A percentile compares a stretch with the other conserved stretches of the same genome.
phyloP scores from a whole-genome alignment of 139 green algal genomes.

The Chlorella sp. region DNA sequence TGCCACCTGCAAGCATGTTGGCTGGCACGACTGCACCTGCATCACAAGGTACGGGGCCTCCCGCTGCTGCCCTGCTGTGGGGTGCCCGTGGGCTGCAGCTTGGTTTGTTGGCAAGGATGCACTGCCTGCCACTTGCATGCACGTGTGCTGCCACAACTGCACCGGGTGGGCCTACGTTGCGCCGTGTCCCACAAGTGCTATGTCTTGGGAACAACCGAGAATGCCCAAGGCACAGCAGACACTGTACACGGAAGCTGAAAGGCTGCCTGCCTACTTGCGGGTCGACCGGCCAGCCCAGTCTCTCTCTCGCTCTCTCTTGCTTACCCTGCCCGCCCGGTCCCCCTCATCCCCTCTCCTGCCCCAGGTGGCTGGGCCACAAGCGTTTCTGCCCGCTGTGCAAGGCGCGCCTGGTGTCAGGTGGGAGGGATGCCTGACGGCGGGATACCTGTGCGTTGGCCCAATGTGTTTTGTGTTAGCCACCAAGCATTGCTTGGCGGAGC shows the following conservation, averaged over 20 bases:
- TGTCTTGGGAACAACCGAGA: no score
- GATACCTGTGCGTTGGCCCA: no score
- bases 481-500: not conserved
- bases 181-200: not conserved
- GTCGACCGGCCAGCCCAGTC: not conserved
- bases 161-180: not conserved
- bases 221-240: no score
- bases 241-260: not conserved
- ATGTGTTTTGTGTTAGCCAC: no score
- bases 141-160: not conserved
- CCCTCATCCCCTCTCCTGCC: not conserved
- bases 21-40: no score
- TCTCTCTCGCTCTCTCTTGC: not conserved
- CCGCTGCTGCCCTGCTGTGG: not conserved
- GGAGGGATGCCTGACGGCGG: not conserved
- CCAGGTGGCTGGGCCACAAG: slow-evolving; percentile 31
- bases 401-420: slow-evolving; percentile 13
- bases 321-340: not conserved
- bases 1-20: no score
- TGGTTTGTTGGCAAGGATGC: no score
- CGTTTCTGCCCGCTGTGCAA: slow-evolving; percentile 40
- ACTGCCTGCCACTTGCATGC: not conserved
- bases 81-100: no score
- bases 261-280: not conserved
- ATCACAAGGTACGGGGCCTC: not conserved